Percentiles rank a stretch among this genome's conserved stretches.
Evolutionary conservation across 192 early-diverging fungal species (phyloP).

Genomic region (Funneliformis geosporum): DNA sequence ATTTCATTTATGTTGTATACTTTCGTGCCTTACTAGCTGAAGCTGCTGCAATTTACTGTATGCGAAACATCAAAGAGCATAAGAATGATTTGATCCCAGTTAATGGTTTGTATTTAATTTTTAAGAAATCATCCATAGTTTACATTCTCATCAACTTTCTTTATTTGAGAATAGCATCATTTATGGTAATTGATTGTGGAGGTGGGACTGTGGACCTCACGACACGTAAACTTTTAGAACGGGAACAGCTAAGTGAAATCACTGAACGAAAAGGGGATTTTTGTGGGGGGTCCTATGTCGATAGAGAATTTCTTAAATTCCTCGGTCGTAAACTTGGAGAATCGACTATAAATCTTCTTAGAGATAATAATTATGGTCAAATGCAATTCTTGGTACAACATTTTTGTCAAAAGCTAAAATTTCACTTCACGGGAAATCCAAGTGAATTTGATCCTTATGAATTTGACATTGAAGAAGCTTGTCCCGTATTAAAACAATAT

Average conservation of each 20-base stretch:
- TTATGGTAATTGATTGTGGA: slow-evolving; percentile 45
- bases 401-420: slow-evolving; percentile 4
- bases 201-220: slow-evolving; percentile 46
- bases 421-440: neutral
- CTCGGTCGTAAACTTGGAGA: neutral
- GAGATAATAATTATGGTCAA: slow-evolving; percentile 9
- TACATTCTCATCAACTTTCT: neutral
- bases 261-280: slow-evolving; percentile 47
- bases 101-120: neutral
- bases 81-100: neutral
- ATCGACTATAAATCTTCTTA: neutral
- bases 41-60: slow-evolving; percentile 19
- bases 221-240: neutral
- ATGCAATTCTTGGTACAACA: slow-evolving; percentile 10
- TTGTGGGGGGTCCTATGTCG: slow-evolving; percentile 51
- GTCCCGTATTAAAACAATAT: neutral
- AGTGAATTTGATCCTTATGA: neutral
- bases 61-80: neutral
- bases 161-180: slow-evolving; percentile 7
- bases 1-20: neutral
- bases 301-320: slow-evolving; percentile 33
- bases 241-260: slow-evolving; percentile 42
- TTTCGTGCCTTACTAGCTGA: neutral
- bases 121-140: neutral
- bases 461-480: slow-evolving; percentile 13